Base-by-base conservation (phyloP, 225 moss, liverwort and hornwort genomes). In the Pseudoscleropodium purum region DNA sequence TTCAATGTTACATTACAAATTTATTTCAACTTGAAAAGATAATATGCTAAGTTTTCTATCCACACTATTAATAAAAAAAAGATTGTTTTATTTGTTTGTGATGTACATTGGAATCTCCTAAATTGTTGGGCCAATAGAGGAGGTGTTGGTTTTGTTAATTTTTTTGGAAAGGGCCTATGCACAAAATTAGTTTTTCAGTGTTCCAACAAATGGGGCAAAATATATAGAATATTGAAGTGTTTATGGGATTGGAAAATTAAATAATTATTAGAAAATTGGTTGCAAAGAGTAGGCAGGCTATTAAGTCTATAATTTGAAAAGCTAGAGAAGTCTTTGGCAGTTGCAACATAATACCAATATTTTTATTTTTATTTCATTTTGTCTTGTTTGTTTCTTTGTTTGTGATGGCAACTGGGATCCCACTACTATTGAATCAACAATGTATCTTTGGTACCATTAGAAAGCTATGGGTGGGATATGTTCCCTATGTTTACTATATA, bases 381-480 rank as follows among this genome's bases (percentile, higher is more conserved):
- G 4, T 59, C 59, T 59, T 59, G 4, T 11, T 11, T 23, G 20
- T 69, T 69, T 23, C 13, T n/a, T 69, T n/a, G 6, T 69, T 69
- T 69, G 23, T 69, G 0, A n/a, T n/a, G n/a, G 37, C n/a, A 12
- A 69, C 23, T n/a, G 13, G 23, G 2, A 23, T 69, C 7, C 7
- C 1, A 0, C 0, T 0, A 69, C 6, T n/a, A 0, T 1, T 2
- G 1, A 23, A 68, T 12, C 19, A 6, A n/a, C 0, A 7, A 1
- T 6, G 23, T 1, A 1, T 1, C 37, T 0, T 21, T n/a, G 7
- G 7, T n/a, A n/a, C 4, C 23, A 24, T n/a, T 24, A 1, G 4
- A n/a, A n/a, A 24, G 13, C 7, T 4, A 1, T 69, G 0, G 69
- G 4, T 69, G n/a, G n/a, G 1, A 4, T 13, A 2, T 24, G 13